These are phyloP conservation scores for Capronia epimyces DNA, from an alignment of 2,329 filamentous ascomycete species.

Conservation along the genomic window DNA sequence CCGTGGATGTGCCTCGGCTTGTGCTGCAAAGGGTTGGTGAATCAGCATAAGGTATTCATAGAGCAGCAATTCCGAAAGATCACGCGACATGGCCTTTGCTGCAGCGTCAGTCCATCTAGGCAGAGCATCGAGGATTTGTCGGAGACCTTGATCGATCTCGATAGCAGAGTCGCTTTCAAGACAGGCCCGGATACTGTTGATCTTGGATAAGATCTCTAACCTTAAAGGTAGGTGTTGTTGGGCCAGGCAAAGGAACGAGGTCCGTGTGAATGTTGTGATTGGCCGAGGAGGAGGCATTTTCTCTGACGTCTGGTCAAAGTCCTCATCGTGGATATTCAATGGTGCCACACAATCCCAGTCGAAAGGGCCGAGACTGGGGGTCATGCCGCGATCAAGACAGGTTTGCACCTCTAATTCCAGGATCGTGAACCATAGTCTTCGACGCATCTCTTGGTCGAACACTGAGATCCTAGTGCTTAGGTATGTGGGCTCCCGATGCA, in stretches of 20 bases:
- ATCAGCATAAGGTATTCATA: slow-evolving; percentile 32
- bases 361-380: slow-evolving; percentile 40
- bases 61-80: slow-evolving; percentile 31
- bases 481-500: slow-evolving; percentile 46
- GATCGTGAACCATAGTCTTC: slow-evolving; percentile 54
- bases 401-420: slow-evolving; percentile 54
- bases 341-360: slow-evolving; percentile 48
- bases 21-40: slow-evolving; percentile 31
- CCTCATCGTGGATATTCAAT: slow-evolving; percentile 32
- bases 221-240: slow-evolving; percentile 29
- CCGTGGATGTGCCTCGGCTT: slow-evolving; percentile 26
- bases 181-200: slow-evolving; percentile 30
- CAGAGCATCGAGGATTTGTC: slow-evolving; percentile 28
- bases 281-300: slow-evolving; percentile 24
- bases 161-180: slow-evolving; percentile 30
- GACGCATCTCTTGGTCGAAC: slow-evolving; percentile 50
- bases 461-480: slow-evolving; percentile 35
- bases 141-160: slow-evolving; percentile 30
- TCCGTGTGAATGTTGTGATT: slow-evolving; percentile 27
- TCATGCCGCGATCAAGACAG: slow-evolving; percentile 52
- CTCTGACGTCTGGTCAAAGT: slow-evolving; percentile 22
- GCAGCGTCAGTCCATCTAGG: slow-evolving; percentile 24
- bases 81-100: slow-evolving; percentile 17
- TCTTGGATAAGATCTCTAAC: slow-evolving; percentile 29
- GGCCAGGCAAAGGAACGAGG: slow-evolving; percentile 31